Evolutionary conservation across 2,329 filamentous ascomycete species (phyloP), one percentile per base, ranked within the genome.

Genomic region (Thermothelomyces thermophilus): DNA sequence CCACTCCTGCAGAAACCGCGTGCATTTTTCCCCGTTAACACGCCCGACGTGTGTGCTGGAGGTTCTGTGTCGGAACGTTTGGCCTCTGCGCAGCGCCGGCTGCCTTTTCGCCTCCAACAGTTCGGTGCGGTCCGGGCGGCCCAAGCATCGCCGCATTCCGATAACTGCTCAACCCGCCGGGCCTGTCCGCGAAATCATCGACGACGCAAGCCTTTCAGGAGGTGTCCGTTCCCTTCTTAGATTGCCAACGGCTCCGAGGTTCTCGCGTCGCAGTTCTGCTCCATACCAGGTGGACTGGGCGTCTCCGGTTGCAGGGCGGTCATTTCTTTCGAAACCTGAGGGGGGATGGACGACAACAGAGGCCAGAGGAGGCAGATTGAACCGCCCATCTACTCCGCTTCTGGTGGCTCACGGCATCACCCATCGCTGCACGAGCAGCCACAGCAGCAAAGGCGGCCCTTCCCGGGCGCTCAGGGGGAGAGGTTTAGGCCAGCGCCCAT

Each of bases 331-430:
- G 64, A 67, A 73, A n/a, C n/a, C 73, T 26, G 17, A 19, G 66
- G 70, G 70, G 82, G 80, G 66, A 66, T 93, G 87, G 87, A 91
- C 75, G 82, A 86, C 71, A 80, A 83, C 73, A 80, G 79, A 70
- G 81, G 79, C 66, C 76, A 81, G 64, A 77, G 82, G 74, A 84
- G 86, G 78, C 84, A 86, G 73, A 80, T 85, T 78, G 86, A 86
- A 70, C 75, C 78, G 70, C 76, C 80, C 66, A 73, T 77, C 68
- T 83, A 84, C 70, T 74, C 80, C 63, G 68, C 72, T 63, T 75
- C 75, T 68, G 74, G 73, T 65, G 74, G 73, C 65, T 66, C 73
- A 45, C 73, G 76, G 68, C 81, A 77, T 58, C 59, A 64, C 37
- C 63, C 64, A 35, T 64, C 73, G 53, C 62, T 73, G 57, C 72